Evolutionary conservation across 2,329 filamentous ascomycete genomes (phyloP).

Genomic region (Penicillium sp.): DNA sequence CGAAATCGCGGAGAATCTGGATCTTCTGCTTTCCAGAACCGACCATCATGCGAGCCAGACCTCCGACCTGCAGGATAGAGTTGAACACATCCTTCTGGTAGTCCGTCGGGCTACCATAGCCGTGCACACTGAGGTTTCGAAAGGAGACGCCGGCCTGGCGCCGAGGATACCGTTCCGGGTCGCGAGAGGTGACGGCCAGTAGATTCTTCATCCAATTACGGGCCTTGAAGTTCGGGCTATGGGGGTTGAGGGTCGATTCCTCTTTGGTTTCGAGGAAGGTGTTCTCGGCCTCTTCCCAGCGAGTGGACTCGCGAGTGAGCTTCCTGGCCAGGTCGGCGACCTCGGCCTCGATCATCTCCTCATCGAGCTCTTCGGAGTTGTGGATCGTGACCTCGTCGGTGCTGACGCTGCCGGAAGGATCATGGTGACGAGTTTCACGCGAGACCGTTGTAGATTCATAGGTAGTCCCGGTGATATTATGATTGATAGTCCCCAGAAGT

Average conservation of each 20-base stretch:
- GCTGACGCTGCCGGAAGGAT: conserved; percentile 23
- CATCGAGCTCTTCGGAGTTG: conserved; percentile 19
- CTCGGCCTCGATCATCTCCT: conserved; percentile 26
- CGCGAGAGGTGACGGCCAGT: conserved; percentile 44
- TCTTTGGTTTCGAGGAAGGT: conserved; percentile 33
- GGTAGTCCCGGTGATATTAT: conserved; percentile 22
- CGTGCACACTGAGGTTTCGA: conserved; percentile 63
- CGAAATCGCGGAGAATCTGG: conserved; percentile 59
- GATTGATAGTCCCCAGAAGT: conserved; percentile 32
- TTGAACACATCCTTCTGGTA: conserved; percentile 53
- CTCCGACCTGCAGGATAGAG: conserved; percentile 32
- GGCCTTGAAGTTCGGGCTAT: conserved; percentile 42
- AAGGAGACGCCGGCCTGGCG: conserved; percentile 62
- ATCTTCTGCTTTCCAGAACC: conserved; percentile 46
- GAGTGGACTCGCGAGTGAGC: conserved; percentile 36
- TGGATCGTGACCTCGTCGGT: conserved; percentile 29
- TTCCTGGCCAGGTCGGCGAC: conserved; percentile 33
- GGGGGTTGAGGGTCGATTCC: conserved; percentile 43
- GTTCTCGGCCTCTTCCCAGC: conserved; percentile 28
- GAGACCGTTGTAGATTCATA: conserved; percentile 6
- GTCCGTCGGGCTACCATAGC: conserved; percentile 62
- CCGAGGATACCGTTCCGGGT: conserved; percentile 49
- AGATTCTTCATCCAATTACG: conserved; percentile 47
- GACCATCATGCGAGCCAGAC: conserved; percentile 29
- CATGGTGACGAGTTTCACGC: conserved; percentile 17